A percentile compares a stretch with the other conserved stretches of the same genome.
Conservation (phyloP, 768 basidiomycete genomes). For the Boletus sp. region DNA sequence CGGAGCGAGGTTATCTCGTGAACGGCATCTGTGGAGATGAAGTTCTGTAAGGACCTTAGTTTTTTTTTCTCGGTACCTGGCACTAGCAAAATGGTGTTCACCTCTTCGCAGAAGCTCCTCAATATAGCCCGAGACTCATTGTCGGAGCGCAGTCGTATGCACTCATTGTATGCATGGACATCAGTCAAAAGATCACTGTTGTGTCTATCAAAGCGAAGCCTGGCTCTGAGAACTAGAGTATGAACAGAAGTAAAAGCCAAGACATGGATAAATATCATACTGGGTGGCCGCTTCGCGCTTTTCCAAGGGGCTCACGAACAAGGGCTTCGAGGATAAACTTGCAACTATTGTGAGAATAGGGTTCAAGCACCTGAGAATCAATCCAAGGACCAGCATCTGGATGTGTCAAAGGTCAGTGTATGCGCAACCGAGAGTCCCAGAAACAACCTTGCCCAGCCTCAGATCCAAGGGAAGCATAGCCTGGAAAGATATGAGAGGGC, state of each 20-base stretch:
- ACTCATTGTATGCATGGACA: constrained; percentile 69
- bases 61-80: background rate
- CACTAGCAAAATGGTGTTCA: constrained; percentile 10
- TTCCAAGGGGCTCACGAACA: constrained; percentile 81
- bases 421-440: background rate
- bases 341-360: constrained; percentile 82
- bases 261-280: constrained; percentile 39
- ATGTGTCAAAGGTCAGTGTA: background rate
- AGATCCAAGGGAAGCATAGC: constrained; percentile 85
- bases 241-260: background rate
- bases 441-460: constrained; percentile 71
- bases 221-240: constrained; percentile 49
- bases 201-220: constrained; percentile 60
- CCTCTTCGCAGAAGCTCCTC: constrained; percentile 70
- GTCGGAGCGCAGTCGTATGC: constrained; percentile 46
- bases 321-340: constrained; percentile 79
- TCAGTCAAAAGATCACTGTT: constrained; percentile 88
- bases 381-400: constrained; percentile 86
- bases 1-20: constrained; percentile 78
- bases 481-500: constrained; percentile 35
- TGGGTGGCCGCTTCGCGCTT: constrained; percentile 74
- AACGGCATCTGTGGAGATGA: constrained; percentile 69
- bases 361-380: constrained; percentile 79
- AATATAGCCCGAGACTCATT: constrained; percentile 46
- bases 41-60: constrained; percentile 51